Evolutionary conservation across 805 yeast species (phyloP), one percentile per base, ranked within the genome.

Genomic region (Candida broadrunensis): DNA sequence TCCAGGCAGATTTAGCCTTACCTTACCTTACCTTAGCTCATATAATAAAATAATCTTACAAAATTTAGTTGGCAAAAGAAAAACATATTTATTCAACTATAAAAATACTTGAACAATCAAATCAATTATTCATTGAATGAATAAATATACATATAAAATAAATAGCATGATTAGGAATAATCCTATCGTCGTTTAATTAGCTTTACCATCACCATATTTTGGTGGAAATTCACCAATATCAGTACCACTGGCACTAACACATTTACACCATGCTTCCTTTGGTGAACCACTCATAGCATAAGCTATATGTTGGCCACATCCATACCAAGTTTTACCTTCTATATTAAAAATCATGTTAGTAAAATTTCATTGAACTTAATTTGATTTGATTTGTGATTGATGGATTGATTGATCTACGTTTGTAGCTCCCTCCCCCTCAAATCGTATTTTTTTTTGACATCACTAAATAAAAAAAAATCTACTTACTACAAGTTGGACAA

Each of bases 231-330:
- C 56, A n/a, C 54, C 45, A 6, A 31, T 30, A 9, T 46, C 52
- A 32, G 50, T 41, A n/a, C 53, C 57, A 30, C 45, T 47, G 16
- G 34, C 38, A 24, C 58, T 48, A 18, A 45, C 48, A 43, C 65
- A 60, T 9, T 48, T 50, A 37, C 65, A 60, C 73, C 75, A 70
- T 27, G 65, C 42, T 8, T 54, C 61, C 37, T 59, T 58, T 11
- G 72, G 63, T 14, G 52, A 48, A 5, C 46, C 43, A n/a, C 49
- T 43, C 75, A 73, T 68, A 11, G 73, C 74, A 1, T 47, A 17
- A 9, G 74, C 65, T 30, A 72, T 58, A 45, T 73, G 78, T 26
- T 50, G 35, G 2, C 77, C 78, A 55, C 78, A 73, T 13, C 78
- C 78, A 21, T 50, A 50, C 77, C 77, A 73, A 15, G 75, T 45